Evolutionary conservation across 2,329 filamentous ascomycete species (phyloP), one percentile per base, ranked within the genome.

Genomic region (Neopestalotiopsis sp.): DNA sequence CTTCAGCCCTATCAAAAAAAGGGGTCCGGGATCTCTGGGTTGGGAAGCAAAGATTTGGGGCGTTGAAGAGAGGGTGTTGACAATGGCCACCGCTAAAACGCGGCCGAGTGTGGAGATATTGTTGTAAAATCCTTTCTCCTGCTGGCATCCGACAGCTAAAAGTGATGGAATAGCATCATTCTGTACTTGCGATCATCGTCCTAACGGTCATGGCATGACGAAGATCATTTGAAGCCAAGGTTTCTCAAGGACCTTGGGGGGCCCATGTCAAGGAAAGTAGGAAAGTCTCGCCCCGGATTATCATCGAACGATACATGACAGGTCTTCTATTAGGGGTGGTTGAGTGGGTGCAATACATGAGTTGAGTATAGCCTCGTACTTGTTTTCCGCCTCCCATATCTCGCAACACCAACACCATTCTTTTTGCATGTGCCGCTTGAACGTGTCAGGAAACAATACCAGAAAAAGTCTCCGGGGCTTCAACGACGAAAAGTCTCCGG

Each of bases 31-130:
- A 52, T n/a, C 24, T 28, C 24, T 38, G 34, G 34, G 34, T 7
- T 6, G 34, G n/a, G 20, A 17, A n/a, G 45, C n/a, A 52, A n/a
- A 20, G 17, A 24, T 52, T n/a, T 9, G n/a, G 17, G n/a, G 20
- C 14, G 45, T 49, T 49, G 42, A 14, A 49, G 17, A 20, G n/a
- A 24, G 7, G 17, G 2, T 24, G 45, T 20, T 52, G 45, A 14
- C 17, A 17, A 4, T 52, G 57, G 57, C 32, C 5, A 20, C 14
- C 14, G 32, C 59, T 34, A 30, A 30, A 38, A 42, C 32, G 59
- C 59, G 59, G 59, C 59, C 59, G 59, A 62, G 13, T 62, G 34
- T 62, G 59, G 59, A 40, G 59, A 38, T 38, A 1, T 20, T n/a
- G 9, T 52, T 52, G 45, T 52, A 17, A 28, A 52, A 52, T 52